These are phyloP conservation scores for Cytospora piceae DNA, from an alignment of 2,329 filamentous ascomycete species.

Conservation along the genomic window DNA sequence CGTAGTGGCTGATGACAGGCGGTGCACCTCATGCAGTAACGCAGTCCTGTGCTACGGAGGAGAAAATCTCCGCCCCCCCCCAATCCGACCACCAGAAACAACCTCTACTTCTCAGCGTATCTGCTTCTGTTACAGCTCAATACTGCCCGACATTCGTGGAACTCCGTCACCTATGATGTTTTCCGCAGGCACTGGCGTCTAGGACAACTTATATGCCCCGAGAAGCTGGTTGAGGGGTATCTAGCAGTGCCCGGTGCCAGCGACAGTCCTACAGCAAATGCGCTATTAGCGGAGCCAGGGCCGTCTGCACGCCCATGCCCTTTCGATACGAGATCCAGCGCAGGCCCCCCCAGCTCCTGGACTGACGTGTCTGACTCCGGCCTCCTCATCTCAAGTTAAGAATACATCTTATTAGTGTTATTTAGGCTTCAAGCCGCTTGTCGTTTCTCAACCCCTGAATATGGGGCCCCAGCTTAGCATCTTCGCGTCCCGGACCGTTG, in stretches of 20 bases:
- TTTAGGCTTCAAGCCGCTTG: neutral
- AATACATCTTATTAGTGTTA: neutral
- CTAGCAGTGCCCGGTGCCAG: neutral
- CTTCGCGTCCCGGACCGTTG: slow-evolving; percentile 5
- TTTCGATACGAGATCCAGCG: neutral
- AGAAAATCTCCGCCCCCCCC: slow-evolving; percentile 13
- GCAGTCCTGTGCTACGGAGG: slow-evolving; percentile 14
- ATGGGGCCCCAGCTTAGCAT: neutral
- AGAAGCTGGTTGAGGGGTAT: neutral
- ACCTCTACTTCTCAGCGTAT: neutral
- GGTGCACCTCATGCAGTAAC: slow-evolving; percentile 20
- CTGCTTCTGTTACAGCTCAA: slow-evolving; percentile 8
- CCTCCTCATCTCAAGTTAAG: neutral
- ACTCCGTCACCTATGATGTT: neutral
- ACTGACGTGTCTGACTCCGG: neutral
- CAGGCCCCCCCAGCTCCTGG: slow-evolving; percentile 1
- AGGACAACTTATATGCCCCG: neutral
- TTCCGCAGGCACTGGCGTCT: neutral
- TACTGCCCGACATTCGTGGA: neutral
- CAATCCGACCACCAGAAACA: slow-evolving; percentile 6
- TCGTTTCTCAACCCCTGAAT: neutral
- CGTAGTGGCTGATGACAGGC: slow-evolving; percentile 22
- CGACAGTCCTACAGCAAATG: neutral
- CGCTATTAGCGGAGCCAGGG: neutral
- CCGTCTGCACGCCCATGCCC: neutral